Percentiles rank a stretch among this genome's conserved stretches.
These are phyloP conservation scores for Hippophae rhamnoides DNA, from an alignment of 306 rosid species.

Conservation along the genomic window DNA sequence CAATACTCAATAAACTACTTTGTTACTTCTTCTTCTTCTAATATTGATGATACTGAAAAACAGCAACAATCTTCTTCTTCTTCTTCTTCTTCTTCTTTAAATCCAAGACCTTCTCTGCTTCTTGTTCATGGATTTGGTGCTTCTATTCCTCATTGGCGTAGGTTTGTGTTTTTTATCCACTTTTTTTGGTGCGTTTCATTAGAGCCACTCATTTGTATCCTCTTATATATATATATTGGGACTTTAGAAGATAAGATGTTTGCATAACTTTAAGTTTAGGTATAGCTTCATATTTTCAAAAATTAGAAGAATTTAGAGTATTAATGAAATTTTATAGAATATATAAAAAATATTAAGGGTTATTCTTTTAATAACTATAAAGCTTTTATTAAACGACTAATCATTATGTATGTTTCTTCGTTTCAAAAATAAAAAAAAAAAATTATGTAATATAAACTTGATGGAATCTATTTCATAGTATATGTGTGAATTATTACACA, in stretches of 20 bases:
- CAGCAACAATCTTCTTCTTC: not conserved
- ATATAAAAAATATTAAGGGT: too few species aligned
- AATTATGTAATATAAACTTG: too few species aligned
- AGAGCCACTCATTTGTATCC: constrained; percentile 11
- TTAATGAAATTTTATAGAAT: too few species aligned
- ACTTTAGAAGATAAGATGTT: too few species aligned
- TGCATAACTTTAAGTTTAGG: not conserved
- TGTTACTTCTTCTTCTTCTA: constrained; percentile 39
- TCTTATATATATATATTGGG: constrained; percentile 4
- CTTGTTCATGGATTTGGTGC: constrained; percentile 97
- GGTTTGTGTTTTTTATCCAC: constrained; percentile 19
- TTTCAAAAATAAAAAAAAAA: too few species aligned
- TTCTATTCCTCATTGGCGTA: constrained; percentile 90
- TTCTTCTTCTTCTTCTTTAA: constrained; percentile 1
- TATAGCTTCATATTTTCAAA: not conserved
- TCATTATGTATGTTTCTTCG: too few species aligned
- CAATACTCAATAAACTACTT: constrained; percentile 55
- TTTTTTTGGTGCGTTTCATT: not conserved
- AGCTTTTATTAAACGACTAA: too few species aligned
- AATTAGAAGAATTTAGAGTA: too few species aligned
- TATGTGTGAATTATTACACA: too few species aligned
- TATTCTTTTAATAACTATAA: too few species aligned
- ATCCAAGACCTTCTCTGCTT: constrained; percentile 45
- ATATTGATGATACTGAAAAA: constrained; percentile 4
- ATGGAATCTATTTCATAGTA: too few species aligned